Evolutionary conservation across 116 monocot genomes (phyloP).

Genomic region (Papilionanthe hybrid): DNA sequence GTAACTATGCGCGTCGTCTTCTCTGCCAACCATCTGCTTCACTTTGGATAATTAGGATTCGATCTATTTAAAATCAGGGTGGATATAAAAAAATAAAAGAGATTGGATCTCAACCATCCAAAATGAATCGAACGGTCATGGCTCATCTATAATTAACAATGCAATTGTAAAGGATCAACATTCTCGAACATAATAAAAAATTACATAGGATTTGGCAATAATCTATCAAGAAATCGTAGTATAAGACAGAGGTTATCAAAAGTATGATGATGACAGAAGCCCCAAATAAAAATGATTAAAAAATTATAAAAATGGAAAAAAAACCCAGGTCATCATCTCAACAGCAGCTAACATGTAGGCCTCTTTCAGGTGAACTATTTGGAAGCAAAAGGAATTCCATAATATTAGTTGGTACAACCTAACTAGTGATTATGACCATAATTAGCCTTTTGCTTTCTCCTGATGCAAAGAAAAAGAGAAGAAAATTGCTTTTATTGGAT

Average conservation of each 20-base stretch:
- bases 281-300: no score
- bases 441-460: constrained; percentile 7
- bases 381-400: not conserved
- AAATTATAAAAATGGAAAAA: no score
- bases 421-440: not conserved
- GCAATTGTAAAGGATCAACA: not conserved
- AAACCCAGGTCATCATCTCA: not conserved
- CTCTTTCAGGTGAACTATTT: not conserved
- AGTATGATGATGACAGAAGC: not conserved
- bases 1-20: no score
- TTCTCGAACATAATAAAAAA: not conserved
- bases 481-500: not conserved
- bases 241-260: not conserved
- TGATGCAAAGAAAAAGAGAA: not conserved
- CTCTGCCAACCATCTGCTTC: not conserved
- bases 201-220: not conserved
- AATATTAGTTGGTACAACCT: not conserved
- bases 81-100: no score
- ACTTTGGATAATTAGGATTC: not conserved
- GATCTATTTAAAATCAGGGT: not conserved
- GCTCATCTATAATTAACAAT: not conserved
- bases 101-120: not conserved
- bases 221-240: not conserved
- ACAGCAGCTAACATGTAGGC: not conserved
- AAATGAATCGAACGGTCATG: not conserved